phyloP scores from a whole-genome alignment of 257 asterid species.

The Penstemon barbatus region DNA sequence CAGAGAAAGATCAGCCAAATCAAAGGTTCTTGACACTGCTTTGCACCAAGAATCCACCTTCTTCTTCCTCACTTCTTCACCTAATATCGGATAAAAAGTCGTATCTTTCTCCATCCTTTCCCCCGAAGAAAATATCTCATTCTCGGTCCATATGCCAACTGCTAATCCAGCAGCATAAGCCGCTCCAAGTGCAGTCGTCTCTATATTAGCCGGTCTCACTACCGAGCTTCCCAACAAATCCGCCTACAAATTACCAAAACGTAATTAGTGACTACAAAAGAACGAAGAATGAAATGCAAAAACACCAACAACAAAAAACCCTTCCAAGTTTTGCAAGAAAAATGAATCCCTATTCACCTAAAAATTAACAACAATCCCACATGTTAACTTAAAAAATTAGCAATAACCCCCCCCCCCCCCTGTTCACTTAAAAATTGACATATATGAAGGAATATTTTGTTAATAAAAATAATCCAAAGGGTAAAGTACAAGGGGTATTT shows the following conservation, averaged over 20 bases:
- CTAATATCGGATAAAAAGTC: constrained; percentile 53
- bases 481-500: too few species aligned
- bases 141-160: constrained; percentile 74
- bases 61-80: constrained; percentile 62
- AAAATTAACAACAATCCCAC: too few species aligned
- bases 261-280: background rate
- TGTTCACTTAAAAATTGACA: too few species aligned
- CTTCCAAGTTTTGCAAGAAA: too few species aligned
- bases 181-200: constrained; percentile 97
- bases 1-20: constrained; percentile 82
- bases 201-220: constrained; percentile 81
- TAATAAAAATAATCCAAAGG: too few species aligned
- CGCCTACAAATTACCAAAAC: constrained; percentile 45
- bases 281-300: background rate
- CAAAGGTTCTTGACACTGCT: constrained; percentile 76
- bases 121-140: constrained; percentile 57
- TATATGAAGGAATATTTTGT: too few species aligned
- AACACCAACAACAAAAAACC: too few species aligned
- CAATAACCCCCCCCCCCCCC: too few species aligned
- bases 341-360: too few species aligned
- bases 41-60: constrained; percentile 88
- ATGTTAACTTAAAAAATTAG: too few species aligned
- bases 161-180: constrained; percentile 98
- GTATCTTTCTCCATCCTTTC: constrained; percentile 55
- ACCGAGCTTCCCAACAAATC: constrained; percentile 80